Conservation (phyloP, 768 basidiomycete genomes). For the Mrakia hoshinonis region DNA sequence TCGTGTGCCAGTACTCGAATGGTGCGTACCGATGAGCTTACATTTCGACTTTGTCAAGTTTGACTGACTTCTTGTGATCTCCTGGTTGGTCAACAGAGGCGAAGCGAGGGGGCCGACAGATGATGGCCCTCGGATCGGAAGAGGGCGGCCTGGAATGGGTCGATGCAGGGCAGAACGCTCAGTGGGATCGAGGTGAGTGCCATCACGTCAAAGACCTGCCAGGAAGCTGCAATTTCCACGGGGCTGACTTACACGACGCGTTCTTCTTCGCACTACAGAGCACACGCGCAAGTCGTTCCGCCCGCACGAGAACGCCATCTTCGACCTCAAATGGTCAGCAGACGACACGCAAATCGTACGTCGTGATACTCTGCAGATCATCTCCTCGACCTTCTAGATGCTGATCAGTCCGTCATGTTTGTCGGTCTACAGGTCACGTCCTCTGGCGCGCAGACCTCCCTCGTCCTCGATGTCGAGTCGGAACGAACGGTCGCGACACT, state of each 20-base stretch:
- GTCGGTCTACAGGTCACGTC: slow-evolving; percentile 33
- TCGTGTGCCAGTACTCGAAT: slow-evolving; percentile 33
- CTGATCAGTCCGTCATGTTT: too few species aligned
- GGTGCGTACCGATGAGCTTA: slow-evolving; percentile 30
- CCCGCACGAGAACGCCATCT: slow-evolving; percentile 38
- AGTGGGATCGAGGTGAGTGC: slow-evolving; percentile 29
- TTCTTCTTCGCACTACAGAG: slow-evolving; percentile 2
- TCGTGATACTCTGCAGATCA: not conserved
- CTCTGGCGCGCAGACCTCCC: slow-evolving; percentile 35
- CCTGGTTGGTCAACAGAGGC: too few species aligned
- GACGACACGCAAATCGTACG: slow-evolving; percentile 34
- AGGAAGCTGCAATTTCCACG: too few species aligned
- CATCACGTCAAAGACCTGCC: not conserved
- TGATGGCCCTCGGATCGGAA: slow-evolving; percentile 33
- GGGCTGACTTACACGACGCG: not conserved
- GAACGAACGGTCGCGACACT: slow-evolving; percentile 27
- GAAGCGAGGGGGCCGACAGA: slow-evolving; percentile 32
- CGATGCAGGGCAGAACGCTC: slow-evolving; percentile 27
- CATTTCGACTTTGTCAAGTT: not conserved
- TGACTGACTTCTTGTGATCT: rapidly evolving
- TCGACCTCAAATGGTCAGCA: slow-evolving; percentile 36
- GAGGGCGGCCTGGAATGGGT: slow-evolving; percentile 35
- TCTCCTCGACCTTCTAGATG: too few species aligned
- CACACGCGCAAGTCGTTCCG: slow-evolving; percentile 26
- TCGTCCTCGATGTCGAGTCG: slow-evolving; percentile 33